A percentile compares a stretch with the other conserved stretches of the same genome.
Evolutionary conservation across 1,139 yeast genomes (phyloP).

Genomic region (Kluyveromyces sp.): DNA sequence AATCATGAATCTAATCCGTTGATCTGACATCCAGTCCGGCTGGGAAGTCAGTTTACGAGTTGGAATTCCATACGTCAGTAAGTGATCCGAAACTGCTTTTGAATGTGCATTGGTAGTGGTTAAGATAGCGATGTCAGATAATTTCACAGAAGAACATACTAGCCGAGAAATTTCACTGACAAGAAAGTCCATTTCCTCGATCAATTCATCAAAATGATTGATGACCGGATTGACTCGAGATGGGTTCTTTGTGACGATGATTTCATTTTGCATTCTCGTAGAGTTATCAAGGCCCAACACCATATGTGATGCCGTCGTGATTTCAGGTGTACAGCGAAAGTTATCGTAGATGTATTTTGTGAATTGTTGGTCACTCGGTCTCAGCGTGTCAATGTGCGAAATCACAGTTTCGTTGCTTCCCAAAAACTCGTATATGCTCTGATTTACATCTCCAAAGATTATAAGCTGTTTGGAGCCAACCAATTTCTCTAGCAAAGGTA

Average conservation of each 20-base stretch:
- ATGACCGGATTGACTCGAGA: slow-evolving; percentile 18
- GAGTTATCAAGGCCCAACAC: slow-evolving; percentile 10
- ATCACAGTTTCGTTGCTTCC: slow-evolving; percentile 41
- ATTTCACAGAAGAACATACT: slow-evolving; percentile 22
- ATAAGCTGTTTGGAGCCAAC: slow-evolving; percentile 44
- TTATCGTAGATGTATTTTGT: slow-evolving; percentile 39
- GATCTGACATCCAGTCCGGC: slow-evolving; percentile 49
- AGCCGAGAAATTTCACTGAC: slow-evolving; percentile 21
- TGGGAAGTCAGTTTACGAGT: slow-evolving; percentile 41
- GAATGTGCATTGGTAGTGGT: slow-evolving; percentile 50
- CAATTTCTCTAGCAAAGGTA: slow-evolving; percentile 40
- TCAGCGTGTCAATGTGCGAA: slow-evolving; percentile 25
- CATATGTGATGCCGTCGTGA: slow-evolving; percentile 37
- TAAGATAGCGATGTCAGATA: slow-evolving; percentile 48
- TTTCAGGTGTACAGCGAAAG: slow-evolving; percentile 54
- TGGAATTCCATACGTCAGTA: slow-evolving; percentile 40
- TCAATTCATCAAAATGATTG: slow-evolving; percentile 12
- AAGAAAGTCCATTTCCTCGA: slow-evolving; percentile 22
- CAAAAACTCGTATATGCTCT: slow-evolving; percentile 60
- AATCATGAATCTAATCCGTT: slow-evolving; percentile 40
- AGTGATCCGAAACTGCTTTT: slow-evolving; percentile 37
- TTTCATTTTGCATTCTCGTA: not conserved
- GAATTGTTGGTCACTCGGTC: slow-evolving; percentile 20
- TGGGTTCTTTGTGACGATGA: slow-evolving; percentile 32
- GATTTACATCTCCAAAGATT: slow-evolving; percentile 69